These are phyloP conservation scores for Fusarium guadeloupense DNA, from an alignment of 2,329 filamentous ascomycete genomes.

Conservation along the genomic window DNA sequence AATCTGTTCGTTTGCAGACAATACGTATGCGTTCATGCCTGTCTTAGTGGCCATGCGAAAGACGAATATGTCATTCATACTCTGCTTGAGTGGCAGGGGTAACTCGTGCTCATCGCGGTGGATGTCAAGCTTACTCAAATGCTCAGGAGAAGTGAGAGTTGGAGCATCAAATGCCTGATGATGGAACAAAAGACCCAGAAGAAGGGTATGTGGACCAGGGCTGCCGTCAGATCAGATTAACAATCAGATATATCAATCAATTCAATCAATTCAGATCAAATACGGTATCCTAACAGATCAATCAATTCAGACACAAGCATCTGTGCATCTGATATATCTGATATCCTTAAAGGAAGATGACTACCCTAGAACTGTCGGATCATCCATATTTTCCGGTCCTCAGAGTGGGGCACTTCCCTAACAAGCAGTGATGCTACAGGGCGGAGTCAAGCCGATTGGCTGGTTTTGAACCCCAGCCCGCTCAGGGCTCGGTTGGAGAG, in stretches of 20 bases:
- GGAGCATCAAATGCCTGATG: conserved; percentile 38
- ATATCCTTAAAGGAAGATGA: conserved; percentile 5
- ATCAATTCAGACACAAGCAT: conserved; percentile 21
- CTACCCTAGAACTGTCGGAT: conserved; percentile 3
- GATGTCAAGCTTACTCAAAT: conserved; percentile 41
- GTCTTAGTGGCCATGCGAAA: conserved; percentile 3
- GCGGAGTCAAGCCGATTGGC: too few relatives aligned
- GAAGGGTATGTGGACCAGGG: conserved; percentile 44
- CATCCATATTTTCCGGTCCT: background rate
- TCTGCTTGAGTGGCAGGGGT: background rate
- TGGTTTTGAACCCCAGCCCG: too few relatives aligned
- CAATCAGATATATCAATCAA: conserved; percentile 19
- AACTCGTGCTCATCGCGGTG: conserved; percentile 37
- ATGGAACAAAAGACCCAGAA: conserved; percentile 45
- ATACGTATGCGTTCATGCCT: conserved; percentile 10
- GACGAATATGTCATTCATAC: conserved; percentile 1
- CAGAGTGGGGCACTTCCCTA: too few relatives aligned
- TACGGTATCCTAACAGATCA: conserved; percentile 16
- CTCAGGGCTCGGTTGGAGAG: too few relatives aligned
- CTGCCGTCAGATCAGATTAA: conserved; percentile 20
- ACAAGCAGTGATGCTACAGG: too few relatives aligned
- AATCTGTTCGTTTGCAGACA: conserved; percentile 23
- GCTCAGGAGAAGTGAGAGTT: conserved; percentile 35
- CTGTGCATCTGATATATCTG: conserved; percentile 26
- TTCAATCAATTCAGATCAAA: conserved; percentile 19